These are phyloP conservation scores for Pezicula rhizophila DNA, from an alignment of 2,329 filamentous ascomycete genomes.

Conservation along the genomic window DNA sequence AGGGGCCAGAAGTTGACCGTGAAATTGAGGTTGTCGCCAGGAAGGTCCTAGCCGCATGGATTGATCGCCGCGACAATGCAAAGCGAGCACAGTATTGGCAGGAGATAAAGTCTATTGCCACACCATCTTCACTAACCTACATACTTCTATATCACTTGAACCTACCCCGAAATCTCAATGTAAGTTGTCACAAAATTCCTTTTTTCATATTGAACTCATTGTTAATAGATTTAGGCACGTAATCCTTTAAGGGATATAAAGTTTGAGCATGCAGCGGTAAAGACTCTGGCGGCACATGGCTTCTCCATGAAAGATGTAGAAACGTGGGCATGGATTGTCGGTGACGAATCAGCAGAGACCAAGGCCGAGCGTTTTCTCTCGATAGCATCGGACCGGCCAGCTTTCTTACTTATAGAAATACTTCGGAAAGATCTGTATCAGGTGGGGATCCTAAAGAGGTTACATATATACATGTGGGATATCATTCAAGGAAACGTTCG, in stretches of 20 bases:
- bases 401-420: constrained; percentile 22
- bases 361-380: constrained; percentile 19
- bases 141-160: constrained; percentile 13
- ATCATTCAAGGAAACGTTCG: not conserved
- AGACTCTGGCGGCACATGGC: constrained; percentile 9
- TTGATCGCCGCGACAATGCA: constrained; percentile 8
- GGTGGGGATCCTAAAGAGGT: constrained; percentile 11
- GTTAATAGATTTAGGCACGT: not conserved
- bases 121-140: constrained; percentile 6
- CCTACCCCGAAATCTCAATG: constrained; percentile 3
- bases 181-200: not conserved
- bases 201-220: not conserved
- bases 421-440: constrained; percentile 15
- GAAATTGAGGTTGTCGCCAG: not conserved
- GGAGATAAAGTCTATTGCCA: not conserved
- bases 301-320: constrained; percentile 17
- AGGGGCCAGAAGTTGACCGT: not conserved
- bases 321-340: constrained; percentile 24
- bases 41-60: constrained; percentile 10
- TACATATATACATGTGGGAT: constrained; percentile 11
- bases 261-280: not conserved
- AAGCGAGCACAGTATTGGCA: constrained; percentile 9
- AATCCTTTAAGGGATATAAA: not conserved
- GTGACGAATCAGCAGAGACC: constrained; percentile 11
- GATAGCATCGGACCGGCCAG: constrained; percentile 8